Evolutionary conservation across 345 rosid species (phyloP).

Genomic region (Corchorus capsularis): DNA sequence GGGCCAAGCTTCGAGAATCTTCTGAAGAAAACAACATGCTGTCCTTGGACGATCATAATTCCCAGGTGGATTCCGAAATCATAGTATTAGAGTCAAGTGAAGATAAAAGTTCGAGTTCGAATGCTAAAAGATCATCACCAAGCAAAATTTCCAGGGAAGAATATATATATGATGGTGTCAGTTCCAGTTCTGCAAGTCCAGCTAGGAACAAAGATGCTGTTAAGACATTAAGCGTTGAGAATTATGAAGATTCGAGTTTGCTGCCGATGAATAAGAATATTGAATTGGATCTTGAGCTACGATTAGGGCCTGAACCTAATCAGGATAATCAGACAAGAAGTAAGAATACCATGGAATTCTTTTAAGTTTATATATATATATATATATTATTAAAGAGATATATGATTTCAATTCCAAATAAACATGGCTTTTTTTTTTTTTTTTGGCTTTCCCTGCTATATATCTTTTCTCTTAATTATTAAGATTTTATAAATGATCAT

Average conservation of each 20-base stretch:
- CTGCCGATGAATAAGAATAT: too few species aligned
- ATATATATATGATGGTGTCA: background rate
- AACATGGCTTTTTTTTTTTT: background rate
- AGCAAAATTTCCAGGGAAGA: conserved; percentile 18
- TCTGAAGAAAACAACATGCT: conserved; percentile 31
- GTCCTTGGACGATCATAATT: conserved; percentile 30
- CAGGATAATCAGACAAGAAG: background rate
- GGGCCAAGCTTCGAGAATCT: conserved; percentile 48
- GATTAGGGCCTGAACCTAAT: conserved; percentile 53
- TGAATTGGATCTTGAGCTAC: conserved; percentile 68
- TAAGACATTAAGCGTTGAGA: conserved; percentile 8
- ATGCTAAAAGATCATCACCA: conserved; percentile 14
- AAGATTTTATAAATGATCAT: background rate
- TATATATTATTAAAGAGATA: conserved; percentile 2
- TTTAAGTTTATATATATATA: background rate
- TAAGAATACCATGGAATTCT: background rate
- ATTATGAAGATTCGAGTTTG: conserved; percentile 11
- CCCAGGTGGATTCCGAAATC: conserved; percentile 5
- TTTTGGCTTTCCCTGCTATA: background rate
- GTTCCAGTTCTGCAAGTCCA: background rate
- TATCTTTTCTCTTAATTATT: background rate
- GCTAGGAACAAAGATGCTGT: conserved; percentile 10
- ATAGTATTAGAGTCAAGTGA: conserved; percentile 25
- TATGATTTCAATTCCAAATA: background rate
- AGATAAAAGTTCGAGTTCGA: conserved; percentile 9